Percentiles rank a stretch among this genome's conserved stretches.
Evolutionary conservation across 306 rosid genomes (phyloP).

Genomic region (Hippophae gyantsensis): DNA sequence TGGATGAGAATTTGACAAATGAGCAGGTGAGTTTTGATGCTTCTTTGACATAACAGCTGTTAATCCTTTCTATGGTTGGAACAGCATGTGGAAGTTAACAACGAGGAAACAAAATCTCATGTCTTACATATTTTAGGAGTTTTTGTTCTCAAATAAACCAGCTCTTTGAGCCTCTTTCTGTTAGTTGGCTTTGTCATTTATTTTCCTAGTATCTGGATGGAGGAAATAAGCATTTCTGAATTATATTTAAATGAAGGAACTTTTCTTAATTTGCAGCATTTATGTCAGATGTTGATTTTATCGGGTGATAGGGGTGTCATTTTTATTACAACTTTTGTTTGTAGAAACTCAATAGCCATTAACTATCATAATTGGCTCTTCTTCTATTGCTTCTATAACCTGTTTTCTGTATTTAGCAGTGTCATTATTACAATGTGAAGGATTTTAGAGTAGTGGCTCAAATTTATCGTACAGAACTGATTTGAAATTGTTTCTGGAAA

Average conservation of each 20-base stretch:
- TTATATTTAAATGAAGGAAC: not conserved
- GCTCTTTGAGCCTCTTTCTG: not conserved
- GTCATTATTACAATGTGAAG: too few relatives aligned
- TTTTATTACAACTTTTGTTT: too few relatives aligned
- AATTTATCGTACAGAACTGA: too few relatives aligned
- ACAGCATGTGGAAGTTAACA: not conserved
- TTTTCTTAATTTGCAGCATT: too few relatives aligned
- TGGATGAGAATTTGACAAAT: conserved; percentile 50
- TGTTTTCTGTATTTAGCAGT: too few relatives aligned
- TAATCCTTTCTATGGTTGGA: not conserved
- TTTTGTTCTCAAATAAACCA: not conserved
- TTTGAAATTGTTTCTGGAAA: too few relatives aligned
- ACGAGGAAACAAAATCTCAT: conserved; percentile 1
- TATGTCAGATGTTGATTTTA: too few relatives aligned
- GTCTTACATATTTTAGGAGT: not conserved
- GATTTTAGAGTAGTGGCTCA: too few relatives aligned
- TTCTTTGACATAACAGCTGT: conserved; percentile 3
- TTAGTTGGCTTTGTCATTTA: not conserved
- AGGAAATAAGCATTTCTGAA: not conserved
- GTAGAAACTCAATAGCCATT: too few relatives aligned
- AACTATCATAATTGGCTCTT: too few relatives aligned
- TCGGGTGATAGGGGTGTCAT: too few relatives aligned
- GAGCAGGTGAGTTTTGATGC: conserved; percentile 48
- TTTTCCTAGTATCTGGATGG: not conserved
- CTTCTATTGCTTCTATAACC: too few relatives aligned